Conservation (phyloP, 441 rosid genomes). For the Adansonia madagascariensis region DNA sequence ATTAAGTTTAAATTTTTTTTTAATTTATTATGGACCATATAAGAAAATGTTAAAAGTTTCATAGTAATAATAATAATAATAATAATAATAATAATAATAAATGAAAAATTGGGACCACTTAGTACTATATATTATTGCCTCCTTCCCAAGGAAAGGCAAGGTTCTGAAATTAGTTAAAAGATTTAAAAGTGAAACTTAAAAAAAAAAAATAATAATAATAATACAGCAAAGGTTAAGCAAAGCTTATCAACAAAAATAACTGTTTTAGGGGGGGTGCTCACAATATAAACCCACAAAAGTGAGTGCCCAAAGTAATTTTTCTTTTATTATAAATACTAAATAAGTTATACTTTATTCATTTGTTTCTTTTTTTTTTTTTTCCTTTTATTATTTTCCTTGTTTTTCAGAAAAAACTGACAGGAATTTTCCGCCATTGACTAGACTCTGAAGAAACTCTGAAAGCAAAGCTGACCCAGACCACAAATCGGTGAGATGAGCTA, state of each 20-base stretch:
- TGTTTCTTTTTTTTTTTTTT: background rate
- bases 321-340: background rate
- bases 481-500: slow-evolving; percentile 56
- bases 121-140: too few relatives aligned
- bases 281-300: background rate
- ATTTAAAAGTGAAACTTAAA: too few relatives aligned
- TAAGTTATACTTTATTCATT: background rate
- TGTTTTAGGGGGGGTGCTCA: slow-evolving; percentile 17
- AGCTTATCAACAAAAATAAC: background rate
- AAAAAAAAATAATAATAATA: too few relatives aligned
- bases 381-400: background rate
- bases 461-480: slow-evolving; percentile 33
- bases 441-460: slow-evolving; percentile 23
- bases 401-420: slow-evolving; percentile 36
- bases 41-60: too few relatives aligned
- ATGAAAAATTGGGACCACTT: too few relatives aligned
- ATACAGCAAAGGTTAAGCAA: background rate
- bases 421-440: slow-evolving; percentile 63
- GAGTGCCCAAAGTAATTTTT: slow-evolving; percentile 20
- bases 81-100: too few relatives aligned
- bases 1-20: too few relatives aligned
- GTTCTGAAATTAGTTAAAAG: too few relatives aligned
- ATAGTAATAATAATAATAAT: too few relatives aligned
- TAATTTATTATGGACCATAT: too few relatives aligned
- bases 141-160: too few relatives aligned